A percentile compares a stretch with the other conserved stretches of the same genome.
Evolutionary conservation across 2,329 filamentous ascomycete species (phyloP).

Genomic region (Alternaria triticimaculans): DNA sequence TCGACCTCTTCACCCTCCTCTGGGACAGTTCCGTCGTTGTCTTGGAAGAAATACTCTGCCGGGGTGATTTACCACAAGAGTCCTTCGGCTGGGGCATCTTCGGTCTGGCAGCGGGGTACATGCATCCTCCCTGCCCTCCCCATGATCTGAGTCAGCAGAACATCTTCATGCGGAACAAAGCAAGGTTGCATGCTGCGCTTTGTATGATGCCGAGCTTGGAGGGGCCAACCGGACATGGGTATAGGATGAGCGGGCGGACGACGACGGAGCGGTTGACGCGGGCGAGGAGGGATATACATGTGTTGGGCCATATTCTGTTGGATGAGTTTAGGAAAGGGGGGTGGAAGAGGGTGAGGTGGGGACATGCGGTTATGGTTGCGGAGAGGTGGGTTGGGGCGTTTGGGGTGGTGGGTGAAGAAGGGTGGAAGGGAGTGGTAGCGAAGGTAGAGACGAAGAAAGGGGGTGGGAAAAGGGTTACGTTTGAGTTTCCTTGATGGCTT

Average conservation of each 20-base stretch:
- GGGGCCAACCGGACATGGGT: neutral
- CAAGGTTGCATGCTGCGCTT: constrained; percentile 20
- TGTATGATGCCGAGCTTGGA: neutral
- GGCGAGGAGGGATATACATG: constrained; percentile 24
- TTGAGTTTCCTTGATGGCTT: neutral
- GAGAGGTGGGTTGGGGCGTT: constrained; percentile 23
- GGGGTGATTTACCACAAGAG: constrained; percentile 16
- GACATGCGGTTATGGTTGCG: constrained; percentile 21
- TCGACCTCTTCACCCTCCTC: constrained; percentile 21
- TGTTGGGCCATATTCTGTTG: constrained; percentile 22
- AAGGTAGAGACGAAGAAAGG: neutral
- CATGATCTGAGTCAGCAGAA: neutral
- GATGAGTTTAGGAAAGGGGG: constrained; percentile 19
- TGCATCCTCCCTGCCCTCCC: neutral
- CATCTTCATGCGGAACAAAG: constrained; percentile 16
- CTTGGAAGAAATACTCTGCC: constrained; percentile 17
- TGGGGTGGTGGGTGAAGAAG: neutral
- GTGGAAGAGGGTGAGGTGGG: constrained; percentile 25
- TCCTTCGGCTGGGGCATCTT: constrained; percentile 28
- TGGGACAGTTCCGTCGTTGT: constrained; percentile 17
- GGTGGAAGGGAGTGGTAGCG: neutral
- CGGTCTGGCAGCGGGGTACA: constrained; percentile 25
- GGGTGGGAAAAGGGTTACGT: neutral
- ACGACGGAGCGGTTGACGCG: constrained; percentile 7
- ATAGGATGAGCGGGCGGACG: neutral